Evolutionary conservation across 352 stramenopile species (phyloP).

Genomic region (Globisporangium iwayamae): DNA sequence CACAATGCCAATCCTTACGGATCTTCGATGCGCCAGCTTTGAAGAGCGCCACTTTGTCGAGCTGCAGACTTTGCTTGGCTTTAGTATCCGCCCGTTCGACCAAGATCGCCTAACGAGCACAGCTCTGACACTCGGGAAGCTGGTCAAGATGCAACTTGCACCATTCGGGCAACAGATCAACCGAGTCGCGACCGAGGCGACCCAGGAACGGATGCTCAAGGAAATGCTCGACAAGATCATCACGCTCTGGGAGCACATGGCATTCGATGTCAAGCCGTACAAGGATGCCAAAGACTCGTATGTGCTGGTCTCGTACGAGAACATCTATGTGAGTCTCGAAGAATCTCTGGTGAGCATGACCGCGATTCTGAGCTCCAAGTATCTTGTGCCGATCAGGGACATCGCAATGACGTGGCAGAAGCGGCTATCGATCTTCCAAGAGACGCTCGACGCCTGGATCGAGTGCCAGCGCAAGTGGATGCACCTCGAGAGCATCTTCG

Average conservation of each 20-base stretch:
- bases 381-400: constrained; percentile 78
- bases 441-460: constrained; percentile 78
- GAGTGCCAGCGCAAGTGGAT: constrained; percentile 80
- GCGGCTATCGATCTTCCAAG: constrained; percentile 70
- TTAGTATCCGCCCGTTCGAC: constrained; percentile 52
- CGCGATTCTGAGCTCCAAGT: constrained; percentile 87
- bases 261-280: constrained; percentile 88
- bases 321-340: constrained; percentile 79
- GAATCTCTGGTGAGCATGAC: constrained; percentile 90
- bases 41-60: constrained; percentile 61
- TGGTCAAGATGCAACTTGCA: constrained; percentile 80
- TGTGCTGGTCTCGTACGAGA: constrained; percentile 76
- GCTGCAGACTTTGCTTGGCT: constrained; percentile 65
- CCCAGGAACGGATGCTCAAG: constrained; percentile 85
- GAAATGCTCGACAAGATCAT: constrained; percentile 89
- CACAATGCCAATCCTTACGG: constrained; percentile 72
- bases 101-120: constrained; percentile 1
- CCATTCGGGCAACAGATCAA: constrained; percentile 77
- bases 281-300: constrained; percentile 90
- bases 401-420: constrained; percentile 63
- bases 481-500: constrained; percentile 83
- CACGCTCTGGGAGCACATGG: constrained; percentile 69
- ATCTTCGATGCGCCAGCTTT: constrained; percentile 56
- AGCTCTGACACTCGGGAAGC: constrained; percentile 67
- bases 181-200: constrained; percentile 79